Evolutionary conservation across 2,329 filamentous ascomycete species (phyloP), one percentile per base, ranked within the genome.

Genomic region (Pyricularia grisea): DNA sequence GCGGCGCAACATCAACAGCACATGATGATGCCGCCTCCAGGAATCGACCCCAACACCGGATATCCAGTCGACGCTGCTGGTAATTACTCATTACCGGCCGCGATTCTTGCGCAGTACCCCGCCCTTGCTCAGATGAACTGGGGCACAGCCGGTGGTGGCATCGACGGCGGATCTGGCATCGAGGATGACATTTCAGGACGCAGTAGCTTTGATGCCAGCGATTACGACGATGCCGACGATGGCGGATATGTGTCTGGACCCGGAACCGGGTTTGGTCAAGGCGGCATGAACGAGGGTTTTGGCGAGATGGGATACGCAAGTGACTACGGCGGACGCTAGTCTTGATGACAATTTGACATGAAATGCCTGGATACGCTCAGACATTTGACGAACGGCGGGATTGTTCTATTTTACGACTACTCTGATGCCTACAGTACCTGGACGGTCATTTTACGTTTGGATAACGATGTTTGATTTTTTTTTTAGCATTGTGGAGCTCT

Each of bases 71-170:
- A 88, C 73, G 75, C 84, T 3, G 80, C 80, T 68, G 84, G 84
- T 68, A 83, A 85, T 70, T 92, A 91, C 76, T 83, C 86, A 55
- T 84, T 98, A n/a, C 95, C 95, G 1, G 92, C 92, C 4, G 94
- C 94, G 1, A 82, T 99, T 67, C 82, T 98, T 58, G 91, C 92
- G 23, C 95, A 98, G 76, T 98, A 97, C 78, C 95, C 95, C 14
- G 94, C 93, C 4, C 82, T 99, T n/a, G 93, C 94, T 28, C 91
- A 90, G 68, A 86, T 98, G 77, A 94, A 94, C 75, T 98, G 94
- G 94, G 63, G 25, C n/a, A 85, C 86, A 23, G 77, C 80, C 12
- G 76, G 78, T 14, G 33, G 33, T 25, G 86, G 90, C 68, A 86
- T 96, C 76, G 86, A 89, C 61, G 85, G 90, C 23, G 87, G 87